phyloP scores from a whole-genome alignment of 139 green algal species.

The Yamagishiella unicocca region DNA sequence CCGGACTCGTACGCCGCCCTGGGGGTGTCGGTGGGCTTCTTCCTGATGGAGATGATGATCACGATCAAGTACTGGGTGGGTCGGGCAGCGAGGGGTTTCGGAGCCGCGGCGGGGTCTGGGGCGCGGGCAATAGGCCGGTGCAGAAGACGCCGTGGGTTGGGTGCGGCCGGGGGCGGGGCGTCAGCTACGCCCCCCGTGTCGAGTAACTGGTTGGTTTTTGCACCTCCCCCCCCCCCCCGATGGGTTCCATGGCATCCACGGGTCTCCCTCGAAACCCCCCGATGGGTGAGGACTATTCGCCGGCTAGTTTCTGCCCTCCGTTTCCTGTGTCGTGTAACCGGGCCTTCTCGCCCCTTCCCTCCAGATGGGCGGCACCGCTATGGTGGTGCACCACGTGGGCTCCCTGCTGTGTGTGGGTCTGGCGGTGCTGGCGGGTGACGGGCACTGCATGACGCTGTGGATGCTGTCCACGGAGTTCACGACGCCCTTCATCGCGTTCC shows the following conservation, averaged over 20 bases:
- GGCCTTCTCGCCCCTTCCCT: no score
- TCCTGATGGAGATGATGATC: conserved; percentile 48
- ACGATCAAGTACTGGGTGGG: conserved; percentile 61
- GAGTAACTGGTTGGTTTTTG: no score
- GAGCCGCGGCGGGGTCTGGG: no score
- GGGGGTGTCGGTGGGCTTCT: conserved; percentile 56
- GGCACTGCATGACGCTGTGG: conserved; percentile 54
- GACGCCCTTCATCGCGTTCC: conserved; percentile 57
- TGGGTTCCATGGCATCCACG: no score
- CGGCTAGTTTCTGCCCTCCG: neutral
- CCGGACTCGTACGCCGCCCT: conserved; percentile 32
- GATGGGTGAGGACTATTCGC: no score
- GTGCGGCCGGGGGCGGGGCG: no score
- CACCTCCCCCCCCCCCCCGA: neutral
- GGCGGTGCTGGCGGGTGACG: conserved; percentile 35
- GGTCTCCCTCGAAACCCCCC: no score
- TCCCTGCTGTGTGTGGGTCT: conserved; percentile 26
- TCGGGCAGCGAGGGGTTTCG: no score
- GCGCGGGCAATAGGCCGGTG: no score
- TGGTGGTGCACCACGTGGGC: conserved; percentile 58
- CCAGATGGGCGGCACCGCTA: conserved; percentile 60
- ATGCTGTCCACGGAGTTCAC: conserved; percentile 65
- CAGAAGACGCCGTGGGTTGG: no score
- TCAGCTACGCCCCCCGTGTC: no score
- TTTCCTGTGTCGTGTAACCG: no score